Base-by-base conservation (phyloP, 768 basidiomycete genomes). In the Leccinum disarticulatum region DNA sequence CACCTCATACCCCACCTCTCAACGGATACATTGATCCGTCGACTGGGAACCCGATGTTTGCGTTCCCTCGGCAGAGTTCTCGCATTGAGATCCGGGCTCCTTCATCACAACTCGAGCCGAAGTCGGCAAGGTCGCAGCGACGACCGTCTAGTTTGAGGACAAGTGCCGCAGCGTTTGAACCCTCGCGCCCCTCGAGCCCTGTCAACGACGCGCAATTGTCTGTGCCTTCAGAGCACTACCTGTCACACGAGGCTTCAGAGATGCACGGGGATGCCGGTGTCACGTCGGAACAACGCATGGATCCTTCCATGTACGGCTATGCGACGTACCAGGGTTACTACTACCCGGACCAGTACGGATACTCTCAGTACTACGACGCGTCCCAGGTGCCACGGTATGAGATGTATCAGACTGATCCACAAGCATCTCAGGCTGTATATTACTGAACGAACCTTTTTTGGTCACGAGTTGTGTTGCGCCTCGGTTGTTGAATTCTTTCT, bases 1-100 rank as follows among this genome's bases (percentile, higher is more conserved):
- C 82, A 15, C 78, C 87, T 6, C 83, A 83, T 64, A 81, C 86
- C 30, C 87, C 86, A 51, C 84, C 86, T 4, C 67, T 83, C 65
- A 84, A 81, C 61, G 82, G 84, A 35, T 88, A 85, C 69, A 75
- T 88, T 56, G 87, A 90, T 69, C 85, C 87, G 7, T 62, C 80
- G 9, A 86, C 86, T 35, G 88, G 87, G 25, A 77, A 79, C 14
- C 83, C 89, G n/a, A 82, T 91, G 25, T 91, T 92, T 70, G 79
- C 87, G 4, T 84, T 88, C 67, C 87, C 90, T 35, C 83, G 89
- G 19, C 85, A 88, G 70, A 83, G 81, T 58, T 82, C 85, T 22
- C 87, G 89, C 52, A 74, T 92, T 57, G 86, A 90, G 73, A 92
- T 92, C 54, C 87, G 90, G 59, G 83, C 87, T 13, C 90, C 84